Base-by-base conservation (phyloP, 2,329 filamentous ascomycete species). In the Ophiostoma fasciatum region DNA sequence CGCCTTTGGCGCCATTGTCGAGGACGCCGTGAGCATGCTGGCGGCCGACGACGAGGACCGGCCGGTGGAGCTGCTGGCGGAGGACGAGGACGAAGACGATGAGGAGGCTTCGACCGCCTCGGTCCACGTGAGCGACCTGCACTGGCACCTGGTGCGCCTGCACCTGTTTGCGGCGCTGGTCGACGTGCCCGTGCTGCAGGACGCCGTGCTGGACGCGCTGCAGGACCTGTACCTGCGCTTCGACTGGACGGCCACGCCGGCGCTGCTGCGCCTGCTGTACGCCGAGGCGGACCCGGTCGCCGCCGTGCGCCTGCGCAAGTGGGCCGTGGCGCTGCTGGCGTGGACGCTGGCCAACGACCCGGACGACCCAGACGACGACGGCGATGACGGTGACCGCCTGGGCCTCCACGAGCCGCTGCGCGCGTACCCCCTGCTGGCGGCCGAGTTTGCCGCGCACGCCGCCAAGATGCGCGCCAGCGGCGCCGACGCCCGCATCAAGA, bases 251-350 rank as follows among this genome's bases (percentile, higher is more conserved):
- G 64, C 74, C 38, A 62, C 63, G 4, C 61, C 66, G 2, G 53
- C 54, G 19, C 61, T 74, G 32, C 53, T 74, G 38, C 50, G 53
- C 36, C 68, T 64, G 42, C 57, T 73, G 10, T 74, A 73, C 51
- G 60, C 54, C n/a, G 59, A 66, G 43, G 68, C 66, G 49, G 63
- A 69, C 33, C 50, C 62, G 11, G 49, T 60, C 20, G 57, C 62
- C 25, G 60, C 67, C 35, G 60, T 66, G 28, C 62, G 69, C 9
- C 56, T 74, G 27, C 64, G 70, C 32, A 65, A 68, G 43, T 74
- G 70, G 70, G 63, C 67, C 36, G 67, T 73, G 6, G 68, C 70
- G 39, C 73, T 74, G 67, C 60, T 70, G 12, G 67, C 68, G n/a
- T 74, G 68, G 60, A 62, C 62, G 3, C 58, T 71, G 51, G 51